These are phyloP conservation scores for Hemisphaericaspora lyxosophila DNA, from an alignment of 1,139 yeast genomes.

Conservation along the genomic window DNA sequence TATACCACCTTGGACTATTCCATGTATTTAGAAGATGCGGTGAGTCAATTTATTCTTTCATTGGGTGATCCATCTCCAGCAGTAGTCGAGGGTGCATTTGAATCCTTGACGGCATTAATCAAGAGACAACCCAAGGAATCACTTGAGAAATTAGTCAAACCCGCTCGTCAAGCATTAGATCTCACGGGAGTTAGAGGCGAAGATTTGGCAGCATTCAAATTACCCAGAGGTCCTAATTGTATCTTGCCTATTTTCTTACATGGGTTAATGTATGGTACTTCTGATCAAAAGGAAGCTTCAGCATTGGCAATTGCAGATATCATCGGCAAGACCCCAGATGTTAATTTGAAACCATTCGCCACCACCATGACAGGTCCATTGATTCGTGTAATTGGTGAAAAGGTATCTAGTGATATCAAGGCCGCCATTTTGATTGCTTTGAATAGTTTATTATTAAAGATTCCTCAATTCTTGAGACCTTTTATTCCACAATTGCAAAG, in stretches of 20 bases:
- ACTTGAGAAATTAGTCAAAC: slow-evolving; percentile 73
- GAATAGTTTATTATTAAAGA: slow-evolving; percentile 72
- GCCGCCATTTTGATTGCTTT: slow-evolving; percentile 87
- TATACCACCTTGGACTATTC: slow-evolving; percentile 69
- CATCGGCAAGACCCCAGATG: slow-evolving; percentile 82
- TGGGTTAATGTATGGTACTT: slow-evolving; percentile 91
- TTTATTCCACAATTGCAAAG: slow-evolving; percentile 97
- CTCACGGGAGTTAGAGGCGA: slow-evolving; percentile 63
- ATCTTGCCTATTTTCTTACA: slow-evolving; percentile 88
- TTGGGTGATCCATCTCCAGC: slow-evolving; percentile 68
- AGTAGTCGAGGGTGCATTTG: slow-evolving; percentile 70
- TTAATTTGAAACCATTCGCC: slow-evolving; percentile 79
- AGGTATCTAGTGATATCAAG: slow-evolving; percentile 86
- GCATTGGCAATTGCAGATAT: slow-evolving; percentile 90
- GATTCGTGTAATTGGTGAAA: slow-evolving; percentile 96
- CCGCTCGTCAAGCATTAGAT: slow-evolving; percentile 72
- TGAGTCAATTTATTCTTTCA: slow-evolving; percentile 66
- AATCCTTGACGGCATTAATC: slow-evolving; percentile 63
- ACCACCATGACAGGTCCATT: slow-evolving; percentile 96
- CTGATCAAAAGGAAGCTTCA: slow-evolving; percentile 79
- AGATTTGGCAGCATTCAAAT: slow-evolving; percentile 71
- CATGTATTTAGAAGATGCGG: slow-evolving; percentile 73
- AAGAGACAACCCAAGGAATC: slow-evolving; percentile 72
- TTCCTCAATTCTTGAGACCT: slow-evolving; percentile 90
- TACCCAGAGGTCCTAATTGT: slow-evolving; percentile 87